Conservation (phyloP, 805 yeast species). For the Wickerhamomyces chaumierensis region DNA sequence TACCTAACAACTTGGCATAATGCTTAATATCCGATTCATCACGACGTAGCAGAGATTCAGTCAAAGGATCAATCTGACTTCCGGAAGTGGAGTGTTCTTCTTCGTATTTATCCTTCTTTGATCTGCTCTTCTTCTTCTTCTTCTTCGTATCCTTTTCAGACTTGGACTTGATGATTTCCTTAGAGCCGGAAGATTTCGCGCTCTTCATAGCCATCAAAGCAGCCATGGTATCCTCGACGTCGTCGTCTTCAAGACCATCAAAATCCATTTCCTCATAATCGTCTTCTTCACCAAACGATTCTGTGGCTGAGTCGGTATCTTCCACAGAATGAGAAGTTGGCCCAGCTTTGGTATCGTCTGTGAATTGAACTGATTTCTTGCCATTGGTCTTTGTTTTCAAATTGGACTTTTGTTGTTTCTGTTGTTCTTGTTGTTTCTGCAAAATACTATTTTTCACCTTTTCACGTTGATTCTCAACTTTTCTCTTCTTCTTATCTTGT, state of each 20-base stretch:
- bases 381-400: constrained; percentile 5
- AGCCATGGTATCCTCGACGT: constrained; percentile 32
- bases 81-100: not conserved
- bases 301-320: constrained; percentile 12
- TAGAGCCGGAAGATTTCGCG: constrained; percentile 14
- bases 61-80: constrained; percentile 24
- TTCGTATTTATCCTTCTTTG: not conserved
- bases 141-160: no score
- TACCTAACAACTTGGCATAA: constrained; percentile 73
- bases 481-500: constrained; percentile 21
- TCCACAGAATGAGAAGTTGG: not conserved
- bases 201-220: constrained; percentile 30
- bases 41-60: constrained; percentile 34
- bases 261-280: not conserved
- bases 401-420: constrained; percentile 20
- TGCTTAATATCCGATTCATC: constrained; percentile 75
- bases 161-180: no score
- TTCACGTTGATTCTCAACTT: constrained; percentile 4
- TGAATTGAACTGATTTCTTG: constrained; percentile 2
- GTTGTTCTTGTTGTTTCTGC: constrained; percentile 16
- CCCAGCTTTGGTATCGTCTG: not conserved
- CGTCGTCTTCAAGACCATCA: constrained; percentile 16
- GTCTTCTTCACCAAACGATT: constrained; percentile 13
- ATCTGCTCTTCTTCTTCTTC: not conserved
- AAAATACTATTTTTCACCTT: constrained; percentile 1